Base-by-base conservation (phyloP, 2,329 filamentous ascomycete genomes). In the Monilinia aucupariae region DNA sequence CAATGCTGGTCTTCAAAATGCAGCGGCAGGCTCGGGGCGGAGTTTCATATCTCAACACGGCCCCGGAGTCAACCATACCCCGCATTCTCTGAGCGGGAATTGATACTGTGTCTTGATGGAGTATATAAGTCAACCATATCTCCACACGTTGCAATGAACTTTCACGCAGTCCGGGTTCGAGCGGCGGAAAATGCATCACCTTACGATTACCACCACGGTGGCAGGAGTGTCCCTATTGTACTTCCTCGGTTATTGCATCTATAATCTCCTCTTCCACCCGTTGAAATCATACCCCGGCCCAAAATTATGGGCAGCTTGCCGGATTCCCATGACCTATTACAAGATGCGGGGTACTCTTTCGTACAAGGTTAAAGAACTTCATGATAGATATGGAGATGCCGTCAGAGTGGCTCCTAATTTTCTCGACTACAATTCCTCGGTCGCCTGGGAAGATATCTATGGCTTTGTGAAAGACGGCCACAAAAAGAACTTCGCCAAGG, bases 251-350 rank as follows among this genome's bases (percentile, higher is more conserved):
- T 27, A 1, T 25, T 49, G 22, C 25, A 30, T 66, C 27, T 66
- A 67, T 49, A 66, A 66, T 45, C 2, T 68, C 45, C 62, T 47
- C 34, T 50, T 67, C 15, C 66, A 68, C 39, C 64, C 66, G 32
- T 50, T 67, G 27, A 52, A 43, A 37, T 61, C 60, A n/a, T 64
- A 43, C 53, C 64, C 65, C 32, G 66, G 66, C 7, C 66, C 65
- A 5, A 52, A 43, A 51, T 41, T 51, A 37, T 64, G 49, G 25
- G 52, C 50, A 54, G 56, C 58, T 30, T 49, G 43, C 6, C 39
- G 65, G n/a, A 20, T 67, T 10, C 62, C 61, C 6, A 20, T 48
- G 7, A 20, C 22, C 17, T 65, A 53, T 49, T 45, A 56, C n/a
- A 45, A n/a, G n/a, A 7, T 52, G 8, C 47, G 1, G 20, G 65